These are phyloP conservation scores for Lasiodiplodia sp. DNA, from an alignment of 2,329 filamentous ascomycete genomes.

Conservation along the genomic window DNA sequence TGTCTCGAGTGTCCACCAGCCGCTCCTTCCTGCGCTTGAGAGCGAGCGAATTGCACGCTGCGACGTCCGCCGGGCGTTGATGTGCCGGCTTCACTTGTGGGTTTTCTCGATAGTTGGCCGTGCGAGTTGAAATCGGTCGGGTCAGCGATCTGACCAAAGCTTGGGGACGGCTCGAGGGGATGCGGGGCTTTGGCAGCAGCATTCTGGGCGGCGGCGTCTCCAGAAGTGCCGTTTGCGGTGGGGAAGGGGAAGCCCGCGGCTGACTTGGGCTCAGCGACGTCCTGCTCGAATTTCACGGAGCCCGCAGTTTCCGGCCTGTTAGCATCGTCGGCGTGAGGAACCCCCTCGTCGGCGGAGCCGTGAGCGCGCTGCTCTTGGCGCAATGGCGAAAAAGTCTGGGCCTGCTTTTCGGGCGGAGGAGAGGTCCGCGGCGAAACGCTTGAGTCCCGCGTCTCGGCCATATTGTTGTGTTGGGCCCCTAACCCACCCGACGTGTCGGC, in stretches of 20 bases:
- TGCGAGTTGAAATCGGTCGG: constrained; percentile 26
- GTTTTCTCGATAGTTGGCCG: constrained; percentile 26
- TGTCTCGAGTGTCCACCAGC: constrained; percentile 64
- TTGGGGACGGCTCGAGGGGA: constrained; percentile 27
- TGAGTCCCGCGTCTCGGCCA: constrained; percentile 41
- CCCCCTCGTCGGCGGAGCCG: constrained; percentile 16
- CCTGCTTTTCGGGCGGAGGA: constrained; percentile 33
- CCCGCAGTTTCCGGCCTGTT: constrained; percentile 1
- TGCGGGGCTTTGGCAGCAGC: not conserved
- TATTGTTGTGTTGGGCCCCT: constrained; percentile 31
- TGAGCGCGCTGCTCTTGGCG: constrained; percentile 36
- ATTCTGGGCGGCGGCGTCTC: not conserved
- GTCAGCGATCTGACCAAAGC: constrained; percentile 24
- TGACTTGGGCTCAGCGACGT: constrained; percentile 8
- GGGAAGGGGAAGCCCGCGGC: constrained; percentile 26
- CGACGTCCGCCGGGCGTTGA: constrained; percentile 59
- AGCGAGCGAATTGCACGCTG: constrained; percentile 78
- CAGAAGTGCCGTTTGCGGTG: constrained; percentile 14
- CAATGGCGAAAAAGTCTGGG: constrained; percentile 39
- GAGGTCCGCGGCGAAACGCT: constrained; percentile 38
- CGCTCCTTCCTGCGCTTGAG: constrained; percentile 48
- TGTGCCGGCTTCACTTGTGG: constrained; percentile 31
- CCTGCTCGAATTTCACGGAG: constrained; percentile 16
- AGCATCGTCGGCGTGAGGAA: not conserved
- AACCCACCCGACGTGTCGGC: not conserved